Percentiles rank a stretch among this genome's conserved stretches.
Evolutionary conservation across 2,329 filamentous ascomycete species (phyloP).

Genomic region (Trichothecium sympodiale): DNA sequence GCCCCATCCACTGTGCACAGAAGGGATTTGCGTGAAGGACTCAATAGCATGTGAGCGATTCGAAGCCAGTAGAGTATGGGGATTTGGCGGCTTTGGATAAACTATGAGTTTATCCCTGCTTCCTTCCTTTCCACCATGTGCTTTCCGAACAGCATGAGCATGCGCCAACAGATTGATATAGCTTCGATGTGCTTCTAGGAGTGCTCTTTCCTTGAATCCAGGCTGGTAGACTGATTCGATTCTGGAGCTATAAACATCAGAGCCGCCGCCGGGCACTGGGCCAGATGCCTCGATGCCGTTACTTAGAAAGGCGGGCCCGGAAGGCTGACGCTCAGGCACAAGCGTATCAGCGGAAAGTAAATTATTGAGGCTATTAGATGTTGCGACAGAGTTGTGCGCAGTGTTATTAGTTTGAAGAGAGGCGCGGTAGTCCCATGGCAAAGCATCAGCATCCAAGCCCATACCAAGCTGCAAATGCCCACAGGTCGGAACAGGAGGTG

Average conservation of each 20-base stretch:
- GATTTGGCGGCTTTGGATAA: constrained; percentile 41
- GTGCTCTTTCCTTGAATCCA: constrained; percentile 55
- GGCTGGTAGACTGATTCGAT: constrained; percentile 7
- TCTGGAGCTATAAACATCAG: no score
- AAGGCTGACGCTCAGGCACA: no score
- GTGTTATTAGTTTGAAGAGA: constrained; percentile 3
- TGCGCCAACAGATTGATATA: constrained; percentile 61
- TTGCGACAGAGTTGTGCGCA: neutral
- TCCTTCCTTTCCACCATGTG: constrained; percentile 25
- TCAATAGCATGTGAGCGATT: neutral
- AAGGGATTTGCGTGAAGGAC: neutral
- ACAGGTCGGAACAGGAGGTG: constrained; percentile 19
- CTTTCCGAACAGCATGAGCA: constrained; percentile 48
- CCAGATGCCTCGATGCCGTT: neutral
- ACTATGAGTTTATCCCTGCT: constrained; percentile 37
- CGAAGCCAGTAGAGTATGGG: constrained; percentile 1
- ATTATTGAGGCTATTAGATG: no score
- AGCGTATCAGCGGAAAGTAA: no score
- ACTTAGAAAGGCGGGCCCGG: no score
- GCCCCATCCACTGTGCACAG: no score
- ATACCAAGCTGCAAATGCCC: constrained; percentile 17
- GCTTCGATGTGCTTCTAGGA: constrained; percentile 59
- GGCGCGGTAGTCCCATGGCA: constrained; percentile 5
- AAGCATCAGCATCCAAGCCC: constrained; percentile 1
- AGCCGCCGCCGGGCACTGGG: constrained; percentile 7